Conservation (phyloP, 129 eudicot genomes). For the Saussurea involucrata region DNA sequence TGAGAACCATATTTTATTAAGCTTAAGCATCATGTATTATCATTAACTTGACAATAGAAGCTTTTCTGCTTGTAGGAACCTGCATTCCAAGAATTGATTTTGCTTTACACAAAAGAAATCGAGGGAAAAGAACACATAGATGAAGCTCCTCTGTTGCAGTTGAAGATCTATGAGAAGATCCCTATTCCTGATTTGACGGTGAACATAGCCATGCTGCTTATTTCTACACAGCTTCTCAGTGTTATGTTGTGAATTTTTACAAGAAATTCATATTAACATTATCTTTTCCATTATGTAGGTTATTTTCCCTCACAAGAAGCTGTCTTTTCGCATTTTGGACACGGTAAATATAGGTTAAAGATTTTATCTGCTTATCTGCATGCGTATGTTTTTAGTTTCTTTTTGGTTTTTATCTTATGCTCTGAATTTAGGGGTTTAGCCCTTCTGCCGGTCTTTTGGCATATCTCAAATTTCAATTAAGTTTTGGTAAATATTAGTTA, state of each 20-base stretch:
- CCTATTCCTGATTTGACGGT: conserved; percentile 96
- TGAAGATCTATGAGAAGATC: conserved; percentile 89
- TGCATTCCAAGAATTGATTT: conserved; percentile 81
- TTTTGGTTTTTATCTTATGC: background rate
- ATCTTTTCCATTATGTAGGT: conserved; percentile 50
- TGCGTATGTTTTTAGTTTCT: background rate
- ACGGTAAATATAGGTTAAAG: conserved; percentile 53
- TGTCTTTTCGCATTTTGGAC: conserved; percentile 96
- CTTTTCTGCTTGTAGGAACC: conserved; percentile 66
- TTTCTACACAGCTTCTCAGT: background rate
- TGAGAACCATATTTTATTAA: background rate
- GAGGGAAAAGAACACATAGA: conserved; percentile 36
- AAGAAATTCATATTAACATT: background rate
- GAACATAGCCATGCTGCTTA: conserved; percentile 23
- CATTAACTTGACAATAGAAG: conserved; percentile 11
- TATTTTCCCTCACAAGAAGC: conserved; percentile 94
- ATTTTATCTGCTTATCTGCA: background rate
- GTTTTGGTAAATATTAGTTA: background rate
- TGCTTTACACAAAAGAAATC: conserved; percentile 70
- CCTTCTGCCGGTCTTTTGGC: background rate
- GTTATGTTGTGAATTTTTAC: background rate
- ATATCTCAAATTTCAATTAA: background rate
- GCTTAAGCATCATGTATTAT: background rate
- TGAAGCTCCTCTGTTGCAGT: conserved; percentile 59
- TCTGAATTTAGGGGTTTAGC: background rate